Percentiles rank a stretch among this genome's conserved stretches.
Conservation (phyloP, 2,329 filamentous ascomycete genomes). For the Ophiostoma sp. region DNA sequence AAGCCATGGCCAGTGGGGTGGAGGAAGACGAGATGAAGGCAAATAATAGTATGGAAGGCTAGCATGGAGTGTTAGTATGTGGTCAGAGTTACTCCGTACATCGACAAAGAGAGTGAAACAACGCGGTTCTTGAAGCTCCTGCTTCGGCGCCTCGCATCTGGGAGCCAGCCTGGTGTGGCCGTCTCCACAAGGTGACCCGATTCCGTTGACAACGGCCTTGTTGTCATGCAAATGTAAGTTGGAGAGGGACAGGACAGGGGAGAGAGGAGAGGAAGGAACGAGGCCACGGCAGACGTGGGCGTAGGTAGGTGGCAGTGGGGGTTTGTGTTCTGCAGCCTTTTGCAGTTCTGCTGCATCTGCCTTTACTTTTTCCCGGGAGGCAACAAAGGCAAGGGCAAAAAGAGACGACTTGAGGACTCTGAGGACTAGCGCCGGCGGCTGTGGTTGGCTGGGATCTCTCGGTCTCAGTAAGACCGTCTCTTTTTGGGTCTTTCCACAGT, state of each 20-base stretch:
- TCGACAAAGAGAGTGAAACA: neutral
- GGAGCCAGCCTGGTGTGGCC: neutral
- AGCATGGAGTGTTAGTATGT: neutral
- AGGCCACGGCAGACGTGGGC: slow-evolving; percentile 6
- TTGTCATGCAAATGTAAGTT: slow-evolving; percentile 24
- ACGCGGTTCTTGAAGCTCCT: slow-evolving; percentile 23
- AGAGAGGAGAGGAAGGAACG: neutral
- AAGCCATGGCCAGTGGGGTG: slow-evolving; percentile 2
- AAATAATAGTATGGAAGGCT: neutral
- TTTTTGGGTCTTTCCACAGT: neutral
- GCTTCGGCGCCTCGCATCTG: slow-evolving; percentile 24
- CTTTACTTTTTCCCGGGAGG: slow-evolving; percentile 2
- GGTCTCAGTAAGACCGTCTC: neutral
- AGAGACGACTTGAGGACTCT: neutral
- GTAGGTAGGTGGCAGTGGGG: slow-evolving; percentile 15
- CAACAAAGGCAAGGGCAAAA: neutral
- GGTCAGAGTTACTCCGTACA: neutral
- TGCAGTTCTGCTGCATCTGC: neutral
- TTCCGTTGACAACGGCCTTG: slow-evolving; percentile 22
- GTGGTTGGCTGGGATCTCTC: slow-evolving; percentile 9
- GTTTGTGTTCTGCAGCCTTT: neutral
- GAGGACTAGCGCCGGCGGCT: neutral
- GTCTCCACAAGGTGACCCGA: no score
- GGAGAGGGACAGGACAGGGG: neutral
- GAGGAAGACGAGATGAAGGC: neutral